Percentiles rank a stretch among this genome's conserved stretches.
Evolutionary conservation across 2,329 filamentous ascomycete genomes (phyloP).

Genomic region (Rhytidhysteron rufulum): DNA sequence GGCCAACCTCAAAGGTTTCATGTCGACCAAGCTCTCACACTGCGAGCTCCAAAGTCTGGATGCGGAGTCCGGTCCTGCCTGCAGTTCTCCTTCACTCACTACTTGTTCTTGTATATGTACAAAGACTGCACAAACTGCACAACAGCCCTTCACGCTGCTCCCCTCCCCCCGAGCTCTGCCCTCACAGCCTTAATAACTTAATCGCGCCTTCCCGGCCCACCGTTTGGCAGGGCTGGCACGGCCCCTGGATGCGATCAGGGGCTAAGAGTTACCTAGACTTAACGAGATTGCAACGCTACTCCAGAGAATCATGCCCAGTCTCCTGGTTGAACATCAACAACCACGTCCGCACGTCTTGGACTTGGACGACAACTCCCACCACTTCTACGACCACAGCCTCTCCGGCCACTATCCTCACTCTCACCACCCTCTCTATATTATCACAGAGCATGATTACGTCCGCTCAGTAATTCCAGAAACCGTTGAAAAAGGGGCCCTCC

Average conservation of each 20-base stretch:
- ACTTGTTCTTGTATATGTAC: too few relatives aligned
- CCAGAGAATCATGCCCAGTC: conserved; percentile 1
- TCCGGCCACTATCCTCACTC: conserved; percentile 20
- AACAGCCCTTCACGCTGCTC: too few relatives aligned
- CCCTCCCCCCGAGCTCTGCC: too few relatives aligned
- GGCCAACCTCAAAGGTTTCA: conserved; percentile 23
- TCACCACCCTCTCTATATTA: conserved; percentile 26
- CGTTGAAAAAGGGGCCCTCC: conserved; percentile 12
- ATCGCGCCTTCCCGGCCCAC: neutral
- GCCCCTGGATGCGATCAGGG: conserved; percentile 1
- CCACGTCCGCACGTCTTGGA: neutral
- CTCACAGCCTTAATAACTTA: too few relatives aligned
- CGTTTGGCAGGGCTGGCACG: conserved; percentile 1
- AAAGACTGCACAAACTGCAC: too few relatives aligned
- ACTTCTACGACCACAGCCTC: conserved; percentile 12
- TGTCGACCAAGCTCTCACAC: conserved; percentile 16
- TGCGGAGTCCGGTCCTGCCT: neutral
- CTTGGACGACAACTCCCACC: conserved; percentile 14
- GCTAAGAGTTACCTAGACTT: too few relatives aligned
- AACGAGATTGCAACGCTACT: neutral
- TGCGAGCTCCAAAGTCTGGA: conserved; percentile 17
- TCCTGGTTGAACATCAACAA: neutral
- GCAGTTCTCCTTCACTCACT: neutral
- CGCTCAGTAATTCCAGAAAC: conserved; percentile 26
- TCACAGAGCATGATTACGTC: conserved; percentile 34